A percentile compares a stretch with the other conserved stretches of the same genome.
phyloP scores from a whole-genome alignment of 2,329 filamentous ascomycete species.

The Phyllosticta paracitricarpa region DNA sequence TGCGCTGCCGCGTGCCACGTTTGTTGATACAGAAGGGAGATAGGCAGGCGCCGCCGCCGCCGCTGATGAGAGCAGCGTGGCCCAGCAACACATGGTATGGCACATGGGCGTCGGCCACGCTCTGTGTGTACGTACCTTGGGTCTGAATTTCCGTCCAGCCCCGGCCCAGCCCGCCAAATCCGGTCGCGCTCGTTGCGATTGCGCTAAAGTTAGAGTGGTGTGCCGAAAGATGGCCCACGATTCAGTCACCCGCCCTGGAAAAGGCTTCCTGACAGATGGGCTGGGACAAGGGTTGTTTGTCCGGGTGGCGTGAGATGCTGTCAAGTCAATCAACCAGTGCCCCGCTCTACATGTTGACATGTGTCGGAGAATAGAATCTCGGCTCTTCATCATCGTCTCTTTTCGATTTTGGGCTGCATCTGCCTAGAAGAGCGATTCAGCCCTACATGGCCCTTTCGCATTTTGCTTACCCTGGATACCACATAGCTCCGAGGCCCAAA shows the following conservation, averaged over 20 bases:
- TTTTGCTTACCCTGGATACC: background rate
- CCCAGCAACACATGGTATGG: too few species aligned
- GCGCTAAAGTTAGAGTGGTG: too few species aligned
- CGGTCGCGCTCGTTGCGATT: too few species aligned
- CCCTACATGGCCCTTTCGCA: background rate
- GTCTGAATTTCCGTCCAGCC: too few species aligned
- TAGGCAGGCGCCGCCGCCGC: too few species aligned
- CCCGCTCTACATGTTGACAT: background rate
- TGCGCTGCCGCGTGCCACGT: too few species aligned
- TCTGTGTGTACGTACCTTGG: too few species aligned
- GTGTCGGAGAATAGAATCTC: background rate
- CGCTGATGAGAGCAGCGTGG: too few species aligned
- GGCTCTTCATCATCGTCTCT: background rate
- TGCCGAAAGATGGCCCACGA: background rate
- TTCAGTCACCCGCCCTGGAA: background rate
- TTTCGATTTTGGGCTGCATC: background rate
- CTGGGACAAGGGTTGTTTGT: background rate
- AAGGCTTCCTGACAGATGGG: background rate
- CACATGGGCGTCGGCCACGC: too few species aligned
- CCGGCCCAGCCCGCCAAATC: too few species aligned
- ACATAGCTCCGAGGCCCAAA: background rate
- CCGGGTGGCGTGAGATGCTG: background rate
- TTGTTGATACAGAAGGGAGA: too few species aligned
- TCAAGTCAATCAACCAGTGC: background rate
- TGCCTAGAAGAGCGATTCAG: background rate